Evolutionary conservation across 2,329 filamentous ascomycete species (phyloP), one percentile per base, ranked within the genome.

Genomic region (Curvularia lunata): DNA sequence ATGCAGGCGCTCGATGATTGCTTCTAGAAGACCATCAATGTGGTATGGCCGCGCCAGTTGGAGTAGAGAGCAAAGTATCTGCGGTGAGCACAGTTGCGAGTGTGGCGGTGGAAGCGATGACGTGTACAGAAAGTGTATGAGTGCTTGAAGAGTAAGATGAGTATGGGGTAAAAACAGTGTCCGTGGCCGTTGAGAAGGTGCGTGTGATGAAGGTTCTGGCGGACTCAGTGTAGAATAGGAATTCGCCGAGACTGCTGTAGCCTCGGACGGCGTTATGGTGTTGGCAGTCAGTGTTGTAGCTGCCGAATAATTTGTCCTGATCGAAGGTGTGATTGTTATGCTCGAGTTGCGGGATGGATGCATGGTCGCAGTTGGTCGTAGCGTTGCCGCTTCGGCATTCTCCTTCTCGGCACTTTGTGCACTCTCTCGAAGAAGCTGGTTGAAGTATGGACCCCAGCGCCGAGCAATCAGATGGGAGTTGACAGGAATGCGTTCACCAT

Each of bases 361-460:
- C 63, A 77, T 79, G 3, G 84, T 83, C 8, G 59, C 74, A 82
- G 64, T 59, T 1, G 91, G 88, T 46, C 92, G 85, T 30, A 96
- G 78, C 0, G 92, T 95, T 27, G 88, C 85, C 0, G 89, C 85
- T 66, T 97, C 92, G 23, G 87, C 86, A 55, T 65, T 78, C 45
- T 68, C 66, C 25, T 67, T 70, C 1, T 88, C 90, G 52, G 90
- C 88, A 19, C 53, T 65, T 2, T 90, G 87, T 4, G 84, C 83
- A 42, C 91, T 91, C 76, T 97, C 93, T 27, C 91, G 87, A 9
- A 98, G 82, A 1, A 99, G 84, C 73, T 96, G 91, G 54, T 97
- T 92, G 78, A 99, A 98, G 74, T 96, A 97, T 0, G 92, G 92
- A 0, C 95, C 95, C 95, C 95, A 99, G 72, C 95, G 84, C 27